These are phyloP conservation scores for Cornus controversa DNA, from an alignment of 148 eudicot genomes.

Conservation along the genomic window DNA sequence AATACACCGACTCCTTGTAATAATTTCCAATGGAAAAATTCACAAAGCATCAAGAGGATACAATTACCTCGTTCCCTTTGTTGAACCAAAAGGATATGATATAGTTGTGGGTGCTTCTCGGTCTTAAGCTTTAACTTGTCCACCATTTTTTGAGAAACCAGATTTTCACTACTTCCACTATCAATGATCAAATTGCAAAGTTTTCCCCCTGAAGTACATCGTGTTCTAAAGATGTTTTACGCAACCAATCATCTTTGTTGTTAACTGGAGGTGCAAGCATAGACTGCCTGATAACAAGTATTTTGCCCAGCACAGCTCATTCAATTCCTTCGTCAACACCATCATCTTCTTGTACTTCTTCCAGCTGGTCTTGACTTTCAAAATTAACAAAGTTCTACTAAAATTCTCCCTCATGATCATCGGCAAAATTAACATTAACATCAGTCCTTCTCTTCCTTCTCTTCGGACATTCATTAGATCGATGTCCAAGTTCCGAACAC, in stretches of 20 bases:
- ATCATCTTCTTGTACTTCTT: no score
- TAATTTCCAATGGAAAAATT: background rate
- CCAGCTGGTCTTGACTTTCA: no score
- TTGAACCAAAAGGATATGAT: conserved; percentile 2
- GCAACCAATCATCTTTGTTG: background rate
- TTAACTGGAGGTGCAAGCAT: background rate
- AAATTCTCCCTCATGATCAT: background rate
- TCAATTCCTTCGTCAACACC: background rate
- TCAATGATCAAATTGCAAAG: conserved; percentile 5
- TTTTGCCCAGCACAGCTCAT: background rate
- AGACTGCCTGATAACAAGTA: background rate
- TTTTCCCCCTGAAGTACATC: background rate
- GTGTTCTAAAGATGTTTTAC: conserved; percentile 1
- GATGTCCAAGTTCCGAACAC: background rate
- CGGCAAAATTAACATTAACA: background rate
- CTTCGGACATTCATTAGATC: background rate
- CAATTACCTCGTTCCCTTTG: background rate
- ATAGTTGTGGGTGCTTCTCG: background rate
- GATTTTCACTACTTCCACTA: background rate
- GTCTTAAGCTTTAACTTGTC: background rate
- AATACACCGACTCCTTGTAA: background rate
- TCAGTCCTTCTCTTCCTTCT: background rate
- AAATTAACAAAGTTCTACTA: no score
- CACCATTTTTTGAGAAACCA: background rate
- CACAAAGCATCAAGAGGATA: background rate